A percentile compares a stretch with the other conserved stretches of the same genome.
Evolutionary conservation across 179 eudicot species (phyloP).

Genomic region (Spinacia oleracea): DNA sequence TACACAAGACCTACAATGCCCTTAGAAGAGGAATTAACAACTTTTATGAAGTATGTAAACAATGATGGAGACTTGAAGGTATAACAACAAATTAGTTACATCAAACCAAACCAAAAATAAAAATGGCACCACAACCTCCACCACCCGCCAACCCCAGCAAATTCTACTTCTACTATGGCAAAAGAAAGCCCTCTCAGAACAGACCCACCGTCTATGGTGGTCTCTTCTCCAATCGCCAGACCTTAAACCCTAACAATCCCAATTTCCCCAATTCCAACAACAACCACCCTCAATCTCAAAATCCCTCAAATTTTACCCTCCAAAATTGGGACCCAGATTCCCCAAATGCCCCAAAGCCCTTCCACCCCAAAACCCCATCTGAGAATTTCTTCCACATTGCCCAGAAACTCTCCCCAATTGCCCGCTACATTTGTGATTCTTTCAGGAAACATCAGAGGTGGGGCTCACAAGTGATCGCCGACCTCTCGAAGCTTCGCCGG

Average conservation of each 20-base stretch:
- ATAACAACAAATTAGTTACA: background rate
- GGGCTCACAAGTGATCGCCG: slow-evolving; percentile 61
- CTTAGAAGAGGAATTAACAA: too few species aligned
- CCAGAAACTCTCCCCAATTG: slow-evolving; percentile 70
- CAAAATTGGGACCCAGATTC: slow-evolving; percentile 70
- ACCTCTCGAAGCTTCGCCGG: slow-evolving; percentile 74
- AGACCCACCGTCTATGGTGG: slow-evolving; percentile 88
- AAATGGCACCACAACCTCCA: slow-evolving; percentile 61
- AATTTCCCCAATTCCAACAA: slow-evolving; percentile 24
- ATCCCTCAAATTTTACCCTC: slow-evolving; percentile 45
- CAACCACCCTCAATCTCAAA: slow-evolving; percentile 13
- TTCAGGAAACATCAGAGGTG: slow-evolving; percentile 69
- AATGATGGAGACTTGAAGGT: too few species aligned
- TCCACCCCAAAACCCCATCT: slow-evolving; percentile 39
- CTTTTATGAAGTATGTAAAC: too few species aligned
- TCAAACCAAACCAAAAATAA: background rate
- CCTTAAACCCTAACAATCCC: slow-evolving; percentile 40
- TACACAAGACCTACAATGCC: too few species aligned
- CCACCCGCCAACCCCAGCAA: slow-evolving; percentile 46
- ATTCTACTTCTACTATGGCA: slow-evolving; percentile 78
- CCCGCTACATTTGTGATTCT: slow-evolving; percentile 82
- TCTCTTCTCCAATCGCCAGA: slow-evolving; percentile 78
- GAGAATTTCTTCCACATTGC: slow-evolving; percentile 58
- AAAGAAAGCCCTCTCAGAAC: slow-evolving; percentile 74
- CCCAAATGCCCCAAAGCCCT: slow-evolving; percentile 23